phyloP scores from a whole-genome alignment of 352 stramenopile genomes.

The Phytophthora colocasiae region DNA sequence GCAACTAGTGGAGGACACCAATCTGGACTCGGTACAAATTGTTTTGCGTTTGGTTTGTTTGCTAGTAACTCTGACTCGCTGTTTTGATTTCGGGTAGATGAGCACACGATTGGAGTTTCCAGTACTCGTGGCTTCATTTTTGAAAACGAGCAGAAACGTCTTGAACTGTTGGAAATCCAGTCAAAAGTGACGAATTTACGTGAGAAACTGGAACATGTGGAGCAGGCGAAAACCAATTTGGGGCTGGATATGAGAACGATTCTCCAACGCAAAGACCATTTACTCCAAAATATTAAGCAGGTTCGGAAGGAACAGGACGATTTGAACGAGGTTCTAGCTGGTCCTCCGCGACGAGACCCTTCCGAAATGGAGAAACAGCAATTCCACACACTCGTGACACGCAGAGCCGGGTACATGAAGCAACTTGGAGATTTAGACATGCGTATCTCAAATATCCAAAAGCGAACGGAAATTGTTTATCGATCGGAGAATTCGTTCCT shows the following conservation, averaged over 20 bases:
- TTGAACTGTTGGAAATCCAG: conserved; percentile 60
- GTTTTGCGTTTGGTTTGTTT: background rate
- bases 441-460: conserved; percentile 54
- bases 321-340: conserved; percentile 50
- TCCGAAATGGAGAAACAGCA: conserved; percentile 66
- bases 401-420: conserved; percentile 51
- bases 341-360: conserved; percentile 69
- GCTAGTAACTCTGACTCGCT: conserved; percentile 4
- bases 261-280: conserved; percentile 51
- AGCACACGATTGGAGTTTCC: conserved; percentile 57
- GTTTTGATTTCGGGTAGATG: conserved; percentile 33
- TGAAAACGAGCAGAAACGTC: conserved; percentile 58
- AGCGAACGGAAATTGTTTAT: conserved; percentile 47
- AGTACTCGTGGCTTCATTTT: conserved; percentile 47
- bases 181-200: conserved; percentile 56
- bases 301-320: conserved; percentile 58
- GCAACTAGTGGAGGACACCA: conserved; percentile 48
- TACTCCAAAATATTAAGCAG: conserved; percentile 60
- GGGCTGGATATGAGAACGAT: conserved; percentile 54
- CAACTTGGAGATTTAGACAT: conserved; percentile 56
- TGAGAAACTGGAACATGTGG: conserved; percentile 63
- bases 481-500: conserved; percentile 52
- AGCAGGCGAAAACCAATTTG: conserved; percentile 48
- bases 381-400: conserved; percentile 62
- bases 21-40: conserved; percentile 53